phyloP scores from a whole-genome alignment of 345 rosid genomes.

The Populus simonii region DNA sequence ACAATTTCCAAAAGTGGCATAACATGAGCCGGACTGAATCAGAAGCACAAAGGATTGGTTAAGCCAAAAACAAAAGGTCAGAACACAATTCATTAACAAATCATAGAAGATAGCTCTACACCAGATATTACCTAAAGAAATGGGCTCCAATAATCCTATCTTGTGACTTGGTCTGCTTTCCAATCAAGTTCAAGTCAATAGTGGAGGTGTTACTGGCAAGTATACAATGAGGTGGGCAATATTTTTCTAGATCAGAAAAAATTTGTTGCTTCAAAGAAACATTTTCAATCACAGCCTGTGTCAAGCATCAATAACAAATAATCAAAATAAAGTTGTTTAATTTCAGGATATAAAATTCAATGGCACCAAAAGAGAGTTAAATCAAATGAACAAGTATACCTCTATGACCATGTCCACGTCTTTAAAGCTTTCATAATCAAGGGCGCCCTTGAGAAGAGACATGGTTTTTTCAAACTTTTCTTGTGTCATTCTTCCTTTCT shows the following conservation, averaged over 20 bases:
- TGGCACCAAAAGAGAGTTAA: not conserved
- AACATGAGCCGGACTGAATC: slow-evolving; percentile 86
- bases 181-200: slow-evolving; percentile 82
- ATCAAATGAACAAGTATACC: slow-evolving; percentile 39
- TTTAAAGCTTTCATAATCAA: slow-evolving; percentile 79
- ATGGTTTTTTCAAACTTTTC: slow-evolving; percentile 77
- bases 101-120: not conserved
- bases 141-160: slow-evolving; percentile 92
- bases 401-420: slow-evolving; percentile 95
- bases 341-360: slow-evolving; percentile 4
- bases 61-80: slow-evolving; percentile 2
- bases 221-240: slow-evolving; percentile 84
- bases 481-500: slow-evolving; percentile 73
- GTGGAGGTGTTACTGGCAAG: slow-evolving; percentile 96
- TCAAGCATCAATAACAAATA: slow-evolving; percentile 36
- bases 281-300: slow-evolving; percentile 91
- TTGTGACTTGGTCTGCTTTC: slow-evolving; percentile 70
- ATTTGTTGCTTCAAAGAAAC: slow-evolving; percentile 92
- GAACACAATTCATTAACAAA: not conserved
- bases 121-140: slow-evolving; percentile 73
- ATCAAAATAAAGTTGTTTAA: slow-evolving; percentile 10
- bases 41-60: slow-evolving; percentile 19
- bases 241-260: slow-evolving; percentile 85
- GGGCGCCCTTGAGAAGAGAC: slow-evolving; percentile 71
- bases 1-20: slow-evolving; percentile 97